Percentiles rank a stretch among this genome's conserved stretches.
Conservation (phyloP, 805 yeast species). For the Saturnispora hagleri region DNA sequence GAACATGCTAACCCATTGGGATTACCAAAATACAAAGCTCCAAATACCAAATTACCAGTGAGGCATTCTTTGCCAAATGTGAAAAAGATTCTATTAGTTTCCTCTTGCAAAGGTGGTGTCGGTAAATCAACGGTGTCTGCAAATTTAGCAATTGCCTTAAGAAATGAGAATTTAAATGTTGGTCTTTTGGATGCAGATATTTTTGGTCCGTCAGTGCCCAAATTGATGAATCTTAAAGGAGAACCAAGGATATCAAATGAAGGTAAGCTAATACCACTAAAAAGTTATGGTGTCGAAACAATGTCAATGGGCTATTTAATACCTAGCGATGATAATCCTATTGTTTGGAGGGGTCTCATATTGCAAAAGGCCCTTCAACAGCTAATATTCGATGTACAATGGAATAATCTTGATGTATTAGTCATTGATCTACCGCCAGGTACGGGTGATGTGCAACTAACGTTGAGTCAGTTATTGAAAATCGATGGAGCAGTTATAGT, state of each 20-base stretch:
- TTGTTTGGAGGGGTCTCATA: constrained; percentile 83
- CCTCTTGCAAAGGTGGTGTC: constrained; percentile 77
- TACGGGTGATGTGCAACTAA: constrained; percentile 79
- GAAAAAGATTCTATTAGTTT: constrained; percentile 49
- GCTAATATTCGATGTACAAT: constrained; percentile 70
- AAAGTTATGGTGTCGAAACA: constrained; percentile 66
- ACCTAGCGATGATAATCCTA: constrained; percentile 52
- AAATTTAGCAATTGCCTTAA: constrained; percentile 58
- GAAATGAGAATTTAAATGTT: constrained; percentile 41
- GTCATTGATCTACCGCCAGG: constrained; percentile 89
- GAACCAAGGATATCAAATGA: constrained; percentile 49
- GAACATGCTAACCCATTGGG: constrained; percentile 48
- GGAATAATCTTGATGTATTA: constrained; percentile 58
- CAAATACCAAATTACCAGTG: constrained; percentile 44
- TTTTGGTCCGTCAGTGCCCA: constrained; percentile 80
- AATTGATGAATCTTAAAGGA: constrained; percentile 54
- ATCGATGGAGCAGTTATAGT: constrained; percentile 77
- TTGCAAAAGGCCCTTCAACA: constrained; percentile 84
- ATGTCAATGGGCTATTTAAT: constrained; percentile 88
- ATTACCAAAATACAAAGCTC: constrained; percentile 32
- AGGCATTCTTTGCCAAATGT: constrained; percentile 53
- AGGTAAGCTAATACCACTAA: constrained; percentile 56
- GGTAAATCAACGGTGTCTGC: constrained; percentile 71
- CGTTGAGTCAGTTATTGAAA: constrained; percentile 68
- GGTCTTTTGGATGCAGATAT: constrained; percentile 76